Evolutionary conservation across 805 yeast genomes (phyloP), one percentile per base, ranked within the genome.

Genomic region (Saccharomycopsis sp.): DNA sequence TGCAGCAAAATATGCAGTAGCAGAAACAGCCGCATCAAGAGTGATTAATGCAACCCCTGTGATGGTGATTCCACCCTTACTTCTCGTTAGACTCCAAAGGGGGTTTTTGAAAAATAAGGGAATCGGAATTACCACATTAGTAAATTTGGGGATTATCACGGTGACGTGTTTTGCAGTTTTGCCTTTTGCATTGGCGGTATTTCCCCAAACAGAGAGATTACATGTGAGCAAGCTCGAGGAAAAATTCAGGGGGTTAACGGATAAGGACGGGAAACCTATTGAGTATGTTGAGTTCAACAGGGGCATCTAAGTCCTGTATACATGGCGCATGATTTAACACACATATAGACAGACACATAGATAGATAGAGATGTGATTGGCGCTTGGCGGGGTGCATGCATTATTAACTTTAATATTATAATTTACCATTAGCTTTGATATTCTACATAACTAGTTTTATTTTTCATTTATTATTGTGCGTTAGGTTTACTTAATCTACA

Each of bases 1-100:
- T 38, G 99, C 99, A 17, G 99, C 99, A 0, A 68, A 82, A 53
- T 79, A 85, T 62, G 99, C 99, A 0, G 99, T 94, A 52, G 97
- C 96, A 23, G 98, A 94, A 73, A 94, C 99, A 9, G 98, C 97
- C 2, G 84, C 92, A 35, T 88, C 96, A 51, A 78, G 99, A 69
- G 97, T 94, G 52, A 87, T 93, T 65, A 94, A 91, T 67, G 97
- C 98, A 17, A 88, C 99, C 0, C 99, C 99, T 19, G 81, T 94
- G 66, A 94, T 94, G 99, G 99, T 89, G 20, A 71, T 94, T 3
- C 99, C 99, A 1, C 97, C 99, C 1, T 78, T 94, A 66, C 68
- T 89, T 25, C 78, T 94, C 50, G 90, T 91, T 52, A 82, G 78
- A 69, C 75, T 94, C 63, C 97, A 94, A 73, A 81, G 79, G 64